Percentiles rank a stretch among this genome's conserved stretches.
Conservation (phyloP, 2,329 filamentous ascomycete species). For the Teratosphaeria pseudoeucalypti region DNA sequence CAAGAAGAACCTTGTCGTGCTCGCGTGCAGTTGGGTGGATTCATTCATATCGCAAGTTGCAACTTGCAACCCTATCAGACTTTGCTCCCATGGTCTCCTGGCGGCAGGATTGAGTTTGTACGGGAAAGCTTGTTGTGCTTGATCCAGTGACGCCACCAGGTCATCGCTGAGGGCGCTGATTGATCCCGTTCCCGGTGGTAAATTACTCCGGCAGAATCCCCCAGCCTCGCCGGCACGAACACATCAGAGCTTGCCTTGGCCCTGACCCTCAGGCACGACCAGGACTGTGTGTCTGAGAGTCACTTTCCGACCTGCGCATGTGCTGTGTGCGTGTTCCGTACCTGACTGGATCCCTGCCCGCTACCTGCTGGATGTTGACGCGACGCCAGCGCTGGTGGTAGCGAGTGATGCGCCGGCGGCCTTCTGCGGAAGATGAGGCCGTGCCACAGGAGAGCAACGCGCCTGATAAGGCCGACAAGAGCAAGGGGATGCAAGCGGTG, state of each 20-base stretch:
- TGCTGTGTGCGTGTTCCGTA: not conserved
- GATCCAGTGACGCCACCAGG: not conserved
- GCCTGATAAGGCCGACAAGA: constrained; percentile 11
- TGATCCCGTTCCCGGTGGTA: not conserved
- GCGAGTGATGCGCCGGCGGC: constrained; percentile 31
- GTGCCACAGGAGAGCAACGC: constrained; percentile 12
- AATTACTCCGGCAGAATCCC: not conserved
- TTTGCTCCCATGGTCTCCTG: not conserved
- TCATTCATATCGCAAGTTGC: not conserved
- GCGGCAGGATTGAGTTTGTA: not conserved
- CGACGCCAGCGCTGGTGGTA: not conserved
- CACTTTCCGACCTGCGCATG: not conserved
- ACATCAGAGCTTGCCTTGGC: not conserved
- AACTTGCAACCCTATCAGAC: not conserved
- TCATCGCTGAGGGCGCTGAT: not conserved
- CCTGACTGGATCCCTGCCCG: not conserved
- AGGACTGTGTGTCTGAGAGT: not conserved
- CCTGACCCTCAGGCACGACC: not conserved
- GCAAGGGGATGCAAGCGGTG: constrained; percentile 14
- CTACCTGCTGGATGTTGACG: not conserved
- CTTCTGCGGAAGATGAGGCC: constrained; percentile 32
- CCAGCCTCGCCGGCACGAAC: not conserved
- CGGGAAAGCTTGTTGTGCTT: not conserved
- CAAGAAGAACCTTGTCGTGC: not conserved
- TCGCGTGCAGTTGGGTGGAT: not conserved